Evolutionary conservation across 257 asterid species (phyloP), one percentile per base, ranked within the genome.

Genomic region (Capsicum chinense): DNA sequence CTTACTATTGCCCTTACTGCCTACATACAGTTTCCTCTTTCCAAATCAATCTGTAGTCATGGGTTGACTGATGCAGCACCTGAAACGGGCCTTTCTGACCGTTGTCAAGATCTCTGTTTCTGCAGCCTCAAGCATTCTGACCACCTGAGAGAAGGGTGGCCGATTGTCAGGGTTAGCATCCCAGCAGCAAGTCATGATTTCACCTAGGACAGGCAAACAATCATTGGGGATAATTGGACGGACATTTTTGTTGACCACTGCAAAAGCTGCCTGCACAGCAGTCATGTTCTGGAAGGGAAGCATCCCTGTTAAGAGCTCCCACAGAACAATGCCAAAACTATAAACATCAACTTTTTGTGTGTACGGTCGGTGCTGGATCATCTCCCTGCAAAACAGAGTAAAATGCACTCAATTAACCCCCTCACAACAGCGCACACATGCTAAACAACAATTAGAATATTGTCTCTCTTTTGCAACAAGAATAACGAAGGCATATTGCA

Each of bases 181-280:
- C 99, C 98, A 96, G 92, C 99, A 96, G 67, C 90, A 93, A 7
- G 94, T 93, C 99, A 96, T 96, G 83, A 96, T 93, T 89, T 92
- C 97, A 84, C 95, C 68, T 16, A 94, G 94, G 48, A 91, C 94
- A 2, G 93, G 97, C 47, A 94, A 94, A 79, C 98, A 92, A 83
- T 93, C 98, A 26, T 83, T 88, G 8, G 99, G 98, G 82, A 94
- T 88, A 59, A 90, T 88, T 7, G 99, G 99, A 11, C 98, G 95
- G 17, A 94, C 94, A 2, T 98, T 95, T 87, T 96, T 95, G 93
- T 94, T 95, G 79, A 96, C 99, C 33, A 96, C 99, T 3, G 98
- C 98, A 87, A 96, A 96, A n/a, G 98, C 99, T 3, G 99, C 99
- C 89, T 94, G 98, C 19, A 96, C 99, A 57, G 99, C 99, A 3